A percentile compares a stretch with the other conserved stretches of the same genome.
phyloP scores from a whole-genome alignment of 1,284 basidiomycete genomes.

The Pseudozyma flocculosa region DNA sequence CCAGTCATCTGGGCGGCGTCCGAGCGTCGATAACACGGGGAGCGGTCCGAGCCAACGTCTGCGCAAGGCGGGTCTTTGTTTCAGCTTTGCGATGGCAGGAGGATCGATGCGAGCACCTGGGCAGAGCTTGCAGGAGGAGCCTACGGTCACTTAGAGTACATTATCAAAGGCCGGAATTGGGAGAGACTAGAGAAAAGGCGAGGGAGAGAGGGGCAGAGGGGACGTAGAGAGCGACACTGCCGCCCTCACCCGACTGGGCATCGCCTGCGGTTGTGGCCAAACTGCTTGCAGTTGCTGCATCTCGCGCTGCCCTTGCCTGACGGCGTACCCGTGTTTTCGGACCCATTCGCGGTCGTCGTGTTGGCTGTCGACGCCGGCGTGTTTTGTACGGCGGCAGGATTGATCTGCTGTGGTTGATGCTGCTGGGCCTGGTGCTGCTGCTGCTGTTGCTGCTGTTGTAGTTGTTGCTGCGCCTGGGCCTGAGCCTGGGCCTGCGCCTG shows the following conservation, averaged over 20 bases:
- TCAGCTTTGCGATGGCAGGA: too few relatives aligned
- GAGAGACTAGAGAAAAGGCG: too few relatives aligned
- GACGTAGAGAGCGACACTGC: too few relatives aligned
- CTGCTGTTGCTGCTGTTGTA: constrained; percentile 2
- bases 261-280: constrained; percentile 26
- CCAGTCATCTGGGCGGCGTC: too few relatives aligned
- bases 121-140: too few relatives aligned
- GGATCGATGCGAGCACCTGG: too few relatives aligned
- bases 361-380: not conserved
- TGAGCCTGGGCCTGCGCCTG: not conserved
- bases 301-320: constrained; percentile 29
- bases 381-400: not conserved
- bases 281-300: constrained; percentile 36
- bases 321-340: not conserved
- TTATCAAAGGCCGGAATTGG: too few relatives aligned
- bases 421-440: not conserved
- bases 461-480: not conserved
- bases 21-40: too few relatives aligned
- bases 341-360: not conserved
- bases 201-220: too few relatives aligned
- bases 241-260: constrained; percentile 22
- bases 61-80: too few relatives aligned
- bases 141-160: too few relatives aligned
- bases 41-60: too few relatives aligned
- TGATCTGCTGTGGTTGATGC: constrained; percentile 19